phyloP scores from a whole-genome alignment of 2,329 filamentous ascomycete genomes.

The Scleromitrula shiraiana region DNA sequence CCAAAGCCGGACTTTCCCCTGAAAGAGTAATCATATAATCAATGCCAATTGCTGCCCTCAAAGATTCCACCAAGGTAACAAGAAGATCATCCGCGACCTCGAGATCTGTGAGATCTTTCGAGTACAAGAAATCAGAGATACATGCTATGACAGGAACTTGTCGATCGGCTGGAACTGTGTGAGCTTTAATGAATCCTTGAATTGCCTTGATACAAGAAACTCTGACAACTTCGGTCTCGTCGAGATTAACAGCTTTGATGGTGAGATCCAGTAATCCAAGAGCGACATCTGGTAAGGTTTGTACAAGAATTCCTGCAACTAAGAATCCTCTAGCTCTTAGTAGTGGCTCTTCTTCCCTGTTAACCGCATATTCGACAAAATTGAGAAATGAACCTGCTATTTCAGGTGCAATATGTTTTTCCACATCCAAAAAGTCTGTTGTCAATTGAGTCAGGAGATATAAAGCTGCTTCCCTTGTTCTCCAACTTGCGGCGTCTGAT shows the following conservation, averaged over 20 bases:
- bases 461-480: slow-evolving; percentile 68
- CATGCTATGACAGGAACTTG: slow-evolving; percentile 55
- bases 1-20: slow-evolving; percentile 64
- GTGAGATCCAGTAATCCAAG: slow-evolving; percentile 61
- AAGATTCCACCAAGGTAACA: slow-evolving; percentile 78
- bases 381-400: slow-evolving; percentile 69
- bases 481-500: slow-evolving; percentile 44
- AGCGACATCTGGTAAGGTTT: slow-evolving; percentile 53
- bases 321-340: slow-evolving; percentile 82
- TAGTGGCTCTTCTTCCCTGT: slow-evolving; percentile 61
- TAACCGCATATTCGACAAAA: slow-evolving; percentile 71
- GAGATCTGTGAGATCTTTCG: slow-evolving; percentile 74
- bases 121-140: slow-evolving; percentile 64
- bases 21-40: slow-evolving; percentile 68
- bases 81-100: slow-evolving; percentile 87
- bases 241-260: slow-evolving; percentile 65
- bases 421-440: slow-evolving; percentile 73
- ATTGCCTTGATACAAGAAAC: slow-evolving; percentile 85
- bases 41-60: slow-evolving; percentile 74
- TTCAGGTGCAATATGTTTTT: slow-evolving; percentile 60
- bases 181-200: slow-evolving; percentile 53
- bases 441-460: slow-evolving; percentile 80
- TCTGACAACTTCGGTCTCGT: slow-evolving; percentile 80
- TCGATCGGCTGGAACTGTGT: slow-evolving; percentile 42
- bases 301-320: slow-evolving; percentile 71